Percentiles rank a stretch among this genome's conserved stretches.
Evolutionary conservation across 2,329 filamentous ascomycete genomes (phyloP).

Genomic region (Cladosporium sp.): DNA sequence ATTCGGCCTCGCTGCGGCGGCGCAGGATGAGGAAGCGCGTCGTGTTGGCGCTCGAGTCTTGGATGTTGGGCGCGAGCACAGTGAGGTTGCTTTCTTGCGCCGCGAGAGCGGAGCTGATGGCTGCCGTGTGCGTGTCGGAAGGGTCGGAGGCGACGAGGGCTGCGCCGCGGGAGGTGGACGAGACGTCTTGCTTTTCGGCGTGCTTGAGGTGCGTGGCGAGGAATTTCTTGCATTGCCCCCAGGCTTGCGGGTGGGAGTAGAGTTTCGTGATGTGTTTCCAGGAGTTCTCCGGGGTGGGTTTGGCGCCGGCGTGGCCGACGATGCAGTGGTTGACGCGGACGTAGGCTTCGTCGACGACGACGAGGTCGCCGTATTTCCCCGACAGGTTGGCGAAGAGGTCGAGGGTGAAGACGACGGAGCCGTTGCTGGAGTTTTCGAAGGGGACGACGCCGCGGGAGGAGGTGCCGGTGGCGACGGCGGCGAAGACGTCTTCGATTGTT

Average conservation of each 20-base stretch:
- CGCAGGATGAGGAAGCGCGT: constrained; percentile 71
- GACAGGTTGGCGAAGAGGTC: constrained; percentile 79
- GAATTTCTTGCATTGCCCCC: constrained; percentile 82
- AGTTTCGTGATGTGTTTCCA: constrained; percentile 65
- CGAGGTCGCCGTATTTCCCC: constrained; percentile 59
- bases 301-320: constrained; percentile 47
- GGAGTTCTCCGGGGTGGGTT: constrained; percentile 28
- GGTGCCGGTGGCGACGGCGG: constrained; percentile 63
- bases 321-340: constrained; percentile 86
- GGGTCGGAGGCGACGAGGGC: constrained; percentile 62
- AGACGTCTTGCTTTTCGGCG: constrained; percentile 76
- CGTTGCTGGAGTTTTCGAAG: constrained; percentile 95
- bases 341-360: constrained; percentile 78
- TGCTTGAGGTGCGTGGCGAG: constrained; percentile 64
- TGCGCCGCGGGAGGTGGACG: constrained; percentile 79
- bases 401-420: constrained; percentile 82
- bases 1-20: constrained; percentile 14
- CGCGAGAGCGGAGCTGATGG: constrained; percentile 72
- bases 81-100: constrained; percentile 63
- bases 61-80: constrained; percentile 63
- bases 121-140: constrained; percentile 58
- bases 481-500: constrained; percentile 67
- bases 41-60: constrained; percentile 71
- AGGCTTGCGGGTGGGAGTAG: constrained; percentile 93
- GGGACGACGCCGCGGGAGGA: constrained; percentile 76